phyloP scores from a whole-genome alignment of 495 filamentous ascomycete genomes.

The Penicillium coprophilum region DNA sequence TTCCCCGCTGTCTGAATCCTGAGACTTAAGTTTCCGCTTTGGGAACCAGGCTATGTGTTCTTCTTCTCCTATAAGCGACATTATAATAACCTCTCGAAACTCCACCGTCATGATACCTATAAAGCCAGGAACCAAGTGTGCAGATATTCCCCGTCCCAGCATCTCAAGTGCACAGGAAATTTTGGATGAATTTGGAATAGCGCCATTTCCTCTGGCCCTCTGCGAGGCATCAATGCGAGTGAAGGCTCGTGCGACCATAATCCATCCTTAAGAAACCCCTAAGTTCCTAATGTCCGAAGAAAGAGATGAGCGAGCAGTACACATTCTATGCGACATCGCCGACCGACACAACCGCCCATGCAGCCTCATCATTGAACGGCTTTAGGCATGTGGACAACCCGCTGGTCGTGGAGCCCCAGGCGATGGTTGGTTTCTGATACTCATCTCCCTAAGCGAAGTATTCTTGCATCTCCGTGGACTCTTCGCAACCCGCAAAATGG shows the following conservation, averaged over 20 bases:
- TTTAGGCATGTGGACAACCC: conserved; percentile 34
- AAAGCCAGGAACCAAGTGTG: neutral
- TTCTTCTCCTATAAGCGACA: too few species aligned
- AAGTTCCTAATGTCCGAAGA: conserved; percentile 69
- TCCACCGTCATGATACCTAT: neutral
- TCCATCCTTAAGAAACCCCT: conserved; percentile 68
- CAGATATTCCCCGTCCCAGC: neutral
- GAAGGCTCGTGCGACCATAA: conserved; percentile 43
- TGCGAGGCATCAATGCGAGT: neutral
- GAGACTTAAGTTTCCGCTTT: too few species aligned
- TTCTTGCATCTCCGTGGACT: conserved; percentile 60
- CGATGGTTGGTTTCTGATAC: neutral
- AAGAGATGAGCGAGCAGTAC: conserved; percentile 60
- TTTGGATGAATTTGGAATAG: neutral
- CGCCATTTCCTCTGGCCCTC: neutral
- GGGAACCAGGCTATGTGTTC: too few species aligned
- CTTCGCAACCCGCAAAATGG: conserved; percentile 60
- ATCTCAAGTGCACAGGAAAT: neutral
- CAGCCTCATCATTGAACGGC: conserved; percentile 59
- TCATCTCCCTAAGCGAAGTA: conserved; percentile 50
- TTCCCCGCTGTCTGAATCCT: too few species aligned
- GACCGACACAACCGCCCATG: conserved; percentile 61
- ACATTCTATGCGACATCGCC: conserved; percentile 60
- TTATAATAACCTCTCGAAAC: too few species aligned
- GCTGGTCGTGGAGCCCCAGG: conserved; percentile 6